Base-by-base conservation (phyloP, 495 filamentous ascomycete species). In the Oleoguttula mirabilis region DNA sequence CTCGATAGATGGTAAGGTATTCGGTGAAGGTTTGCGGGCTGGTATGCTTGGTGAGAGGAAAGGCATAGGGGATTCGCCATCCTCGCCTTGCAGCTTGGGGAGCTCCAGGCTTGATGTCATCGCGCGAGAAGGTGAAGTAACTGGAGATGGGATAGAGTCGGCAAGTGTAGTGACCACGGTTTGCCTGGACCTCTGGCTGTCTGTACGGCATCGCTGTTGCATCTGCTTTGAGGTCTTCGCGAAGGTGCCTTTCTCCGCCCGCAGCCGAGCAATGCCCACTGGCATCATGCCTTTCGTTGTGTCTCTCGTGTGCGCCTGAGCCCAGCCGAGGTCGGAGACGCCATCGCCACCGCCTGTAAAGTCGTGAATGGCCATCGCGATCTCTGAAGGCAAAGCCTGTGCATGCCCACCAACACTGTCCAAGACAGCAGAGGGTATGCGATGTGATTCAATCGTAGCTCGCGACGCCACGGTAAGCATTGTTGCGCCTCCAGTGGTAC, bases 11-110 rank as follows among this genome's bases (percentile, higher is more conserved):
- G 34, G 41, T 14, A 45, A 15, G 3, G n/a, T 27, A 19, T 32
- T 37, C 22, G 44, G 35, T 10, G 49, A 36, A n/a, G 38, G 10
- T 15, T 39, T 45, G 3, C 49, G 37, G 7, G 33, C 43, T 7
- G 43, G 43, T 24, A 47, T 41, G 15, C 11, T 35, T 6, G 49
- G 49, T n/a, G 49, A 52, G 3, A 47, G 15, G 39, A 52, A 47
- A 1, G 43, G 49, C 44, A 47, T 52, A 11, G 39, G 28, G 3
- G 39, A 42, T 3, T 28, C 36, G 3, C 43, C 38, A 4, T 27
- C 39, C 10, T 28, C 19, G 1, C 19, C 31, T 14, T 28, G 21
- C 1, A 33, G 25, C 34, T 47, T 52, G 4, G 44, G 44, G 1
- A 48, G 34, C 24, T 52, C 43, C 1, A 43, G 21, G 32, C 39